A percentile compares a stretch with the other conserved stretches of the same genome.
Conservation (phyloP, 768 basidiomycete species). For the Auriculariales sp. region DNA sequence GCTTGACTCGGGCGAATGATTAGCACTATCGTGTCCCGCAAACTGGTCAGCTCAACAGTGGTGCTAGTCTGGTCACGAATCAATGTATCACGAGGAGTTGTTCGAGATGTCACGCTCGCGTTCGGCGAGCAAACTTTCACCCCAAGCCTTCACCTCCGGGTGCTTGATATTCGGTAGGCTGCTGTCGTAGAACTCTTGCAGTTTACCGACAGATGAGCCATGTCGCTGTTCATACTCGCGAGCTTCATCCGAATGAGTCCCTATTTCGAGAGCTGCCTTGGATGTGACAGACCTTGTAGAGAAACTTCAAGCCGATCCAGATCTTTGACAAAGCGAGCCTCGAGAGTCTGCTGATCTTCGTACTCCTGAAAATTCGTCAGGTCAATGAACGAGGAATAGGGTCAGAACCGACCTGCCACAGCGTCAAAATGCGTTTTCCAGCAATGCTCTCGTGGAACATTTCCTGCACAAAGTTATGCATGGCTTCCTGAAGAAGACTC, state of each 20-base stretch:
- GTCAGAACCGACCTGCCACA: constrained; percentile 65
- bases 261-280: neutral
- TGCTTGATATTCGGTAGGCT: constrained; percentile 62
- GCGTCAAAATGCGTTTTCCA: constrained; percentile 45
- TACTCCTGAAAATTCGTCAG: constrained; percentile 49
- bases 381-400: neutral
- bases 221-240: constrained; percentile 56
- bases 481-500: constrained; percentile 47
- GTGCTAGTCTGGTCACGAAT: too few relatives aligned
- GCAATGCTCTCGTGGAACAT: constrained; percentile 73
- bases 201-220: constrained; percentile 20
- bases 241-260: constrained; percentile 24
- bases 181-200: constrained; percentile 71
- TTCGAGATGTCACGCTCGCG: constrained; percentile 16
- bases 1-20: neutral
- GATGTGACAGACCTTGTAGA: constrained; percentile 41
- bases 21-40: too few relatives aligned
- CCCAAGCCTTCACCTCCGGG: constrained; percentile 64
- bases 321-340: constrained; percentile 82
- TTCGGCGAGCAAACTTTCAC: constrained; percentile 36
- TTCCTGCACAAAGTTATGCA: constrained; percentile 76
- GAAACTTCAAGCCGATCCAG: constrained; percentile 84
- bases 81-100: too few relatives aligned
- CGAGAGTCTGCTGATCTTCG: constrained; percentile 54
- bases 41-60: too few relatives aligned